Percentiles rank a stretch among this genome's conserved stretches.
phyloP scores from a whole-genome alignment of 108 stramenopile genomes.

The Phaeodactylum tricornutum region DNA sequence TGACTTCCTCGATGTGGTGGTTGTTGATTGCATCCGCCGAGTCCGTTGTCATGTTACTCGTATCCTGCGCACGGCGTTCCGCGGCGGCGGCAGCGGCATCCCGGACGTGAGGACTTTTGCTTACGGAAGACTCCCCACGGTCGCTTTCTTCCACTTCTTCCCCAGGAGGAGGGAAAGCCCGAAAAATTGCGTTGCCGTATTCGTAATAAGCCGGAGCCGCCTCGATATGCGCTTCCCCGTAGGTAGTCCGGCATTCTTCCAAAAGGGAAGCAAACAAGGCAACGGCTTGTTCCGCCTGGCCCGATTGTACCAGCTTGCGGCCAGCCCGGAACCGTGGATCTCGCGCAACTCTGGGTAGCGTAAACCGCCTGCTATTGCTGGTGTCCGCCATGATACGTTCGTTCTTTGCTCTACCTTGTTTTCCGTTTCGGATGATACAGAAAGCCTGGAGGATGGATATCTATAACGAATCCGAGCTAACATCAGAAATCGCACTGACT shows the following conservation, averaged over 20 bases:
- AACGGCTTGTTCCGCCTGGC: constrained; percentile 37
- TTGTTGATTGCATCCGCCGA: background rate
- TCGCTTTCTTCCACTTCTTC: constrained; percentile 6
- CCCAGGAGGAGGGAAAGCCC: constrained; percentile 28
- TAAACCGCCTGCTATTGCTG: no score
- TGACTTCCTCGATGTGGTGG: no score
- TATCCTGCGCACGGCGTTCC: constrained; percentile 14
- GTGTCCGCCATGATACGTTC: no score
- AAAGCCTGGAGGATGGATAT: no score
- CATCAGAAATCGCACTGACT: no score
- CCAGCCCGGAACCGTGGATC: constrained; percentile 46
- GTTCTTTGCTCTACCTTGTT: no score
- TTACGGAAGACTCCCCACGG: background rate
- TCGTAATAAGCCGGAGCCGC: constrained; percentile 66
- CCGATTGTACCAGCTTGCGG: constrained; percentile 26
- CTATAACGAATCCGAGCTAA: no score
- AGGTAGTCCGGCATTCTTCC: constrained; percentile 29
- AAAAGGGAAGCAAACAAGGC: constrained; percentile 58
- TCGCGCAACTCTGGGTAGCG: constrained; percentile 21
- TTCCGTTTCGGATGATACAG: no score
- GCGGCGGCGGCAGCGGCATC: constrained; percentile 34
- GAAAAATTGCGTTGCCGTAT: constrained; percentile 72
- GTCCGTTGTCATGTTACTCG: background rate
- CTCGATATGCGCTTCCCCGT: constrained; percentile 44
- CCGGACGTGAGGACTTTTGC: no score